Evolutionary conservation across 306 rosid species (phyloP).

Genomic region (Citrullus colocynthis): DNA sequence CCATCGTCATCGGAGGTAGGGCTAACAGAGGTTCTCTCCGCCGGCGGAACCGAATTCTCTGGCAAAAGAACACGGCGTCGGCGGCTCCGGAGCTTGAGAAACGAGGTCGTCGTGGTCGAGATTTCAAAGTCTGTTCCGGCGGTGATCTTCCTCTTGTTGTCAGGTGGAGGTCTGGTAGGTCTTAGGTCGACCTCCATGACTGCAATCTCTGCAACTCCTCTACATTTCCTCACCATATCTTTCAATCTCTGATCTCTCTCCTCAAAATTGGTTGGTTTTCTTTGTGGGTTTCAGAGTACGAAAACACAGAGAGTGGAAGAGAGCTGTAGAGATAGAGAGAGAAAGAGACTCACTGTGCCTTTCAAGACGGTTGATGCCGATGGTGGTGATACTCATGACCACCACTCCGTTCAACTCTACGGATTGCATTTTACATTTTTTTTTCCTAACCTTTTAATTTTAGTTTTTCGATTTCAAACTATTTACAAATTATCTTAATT

Average conservation of each 20-base stretch:
- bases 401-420: too few species aligned
- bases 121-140: conserved; percentile 13
- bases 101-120: conserved; percentile 26
- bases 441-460: too few species aligned
- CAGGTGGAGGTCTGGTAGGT: conserved; percentile 32
- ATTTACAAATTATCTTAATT: too few species aligned
- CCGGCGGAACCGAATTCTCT: not conserved
- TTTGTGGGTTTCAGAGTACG: conserved; percentile 12
- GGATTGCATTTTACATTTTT: too few species aligned
- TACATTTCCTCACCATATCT: conserved; percentile 23
- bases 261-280: conserved; percentile 6
- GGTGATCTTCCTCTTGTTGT: conserved; percentile 32
- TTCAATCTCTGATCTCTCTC: not conserved
- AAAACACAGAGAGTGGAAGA: conserved; percentile 17
- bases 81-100: conserved; percentile 15
- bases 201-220: conserved; percentile 20
- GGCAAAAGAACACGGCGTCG: not conserved
- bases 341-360: not conserved
- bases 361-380: too few species aligned
- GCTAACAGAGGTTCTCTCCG: conserved; percentile 18
- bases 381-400: too few species aligned
- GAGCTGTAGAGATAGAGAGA: not conserved
- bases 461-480: too few species aligned
- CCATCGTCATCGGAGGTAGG: conserved; percentile 28
- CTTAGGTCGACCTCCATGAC: conserved; percentile 52